phyloP scores from a whole-genome alignment of 441 rosid genomes.

The Mallotus japonicus region DNA sequence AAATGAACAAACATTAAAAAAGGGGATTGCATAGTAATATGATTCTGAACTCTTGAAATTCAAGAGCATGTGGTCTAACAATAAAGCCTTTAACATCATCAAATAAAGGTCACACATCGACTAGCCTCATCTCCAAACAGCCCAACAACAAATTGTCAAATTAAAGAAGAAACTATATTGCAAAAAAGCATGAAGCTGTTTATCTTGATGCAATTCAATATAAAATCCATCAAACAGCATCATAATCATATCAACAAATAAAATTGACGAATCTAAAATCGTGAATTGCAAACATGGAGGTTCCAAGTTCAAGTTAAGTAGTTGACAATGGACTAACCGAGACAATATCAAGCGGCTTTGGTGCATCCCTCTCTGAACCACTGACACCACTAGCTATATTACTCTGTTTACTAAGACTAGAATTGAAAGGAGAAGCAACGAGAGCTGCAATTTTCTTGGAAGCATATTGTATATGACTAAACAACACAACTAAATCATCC shows the following conservation, averaged over 20 bases:
- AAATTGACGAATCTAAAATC: not conserved
- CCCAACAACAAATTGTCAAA: not conserved
- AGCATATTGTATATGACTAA: constrained; percentile 75
- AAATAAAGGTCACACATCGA: not conserved
- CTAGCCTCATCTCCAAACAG: not conserved
- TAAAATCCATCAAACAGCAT: not conserved
- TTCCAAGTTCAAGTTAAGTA: not conserved
- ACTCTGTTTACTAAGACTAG: constrained; percentile 55
- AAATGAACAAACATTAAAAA: not conserved
- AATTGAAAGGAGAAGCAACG: constrained; percentile 83
- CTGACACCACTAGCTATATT: constrained; percentile 29
- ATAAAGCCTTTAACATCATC: not conserved
- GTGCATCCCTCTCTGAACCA: constrained; percentile 66
- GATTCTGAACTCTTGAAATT: not conserved
- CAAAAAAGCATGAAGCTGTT: not conserved
- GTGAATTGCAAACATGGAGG: not conserved
- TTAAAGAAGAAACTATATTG: not conserved
- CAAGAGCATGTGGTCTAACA: not conserved
- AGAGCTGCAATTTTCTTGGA: constrained; percentile 88
- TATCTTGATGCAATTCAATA: not conserved
- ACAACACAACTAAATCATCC: constrained; percentile 68
- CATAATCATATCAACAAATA: not conserved
- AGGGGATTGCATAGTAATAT: not conserved
- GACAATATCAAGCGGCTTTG: constrained; percentile 83
- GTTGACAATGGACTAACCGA: constrained; percentile 42